Conservation (phyloP, 2,329 filamentous ascomycete genomes). For the Microsporum canis region DNA sequence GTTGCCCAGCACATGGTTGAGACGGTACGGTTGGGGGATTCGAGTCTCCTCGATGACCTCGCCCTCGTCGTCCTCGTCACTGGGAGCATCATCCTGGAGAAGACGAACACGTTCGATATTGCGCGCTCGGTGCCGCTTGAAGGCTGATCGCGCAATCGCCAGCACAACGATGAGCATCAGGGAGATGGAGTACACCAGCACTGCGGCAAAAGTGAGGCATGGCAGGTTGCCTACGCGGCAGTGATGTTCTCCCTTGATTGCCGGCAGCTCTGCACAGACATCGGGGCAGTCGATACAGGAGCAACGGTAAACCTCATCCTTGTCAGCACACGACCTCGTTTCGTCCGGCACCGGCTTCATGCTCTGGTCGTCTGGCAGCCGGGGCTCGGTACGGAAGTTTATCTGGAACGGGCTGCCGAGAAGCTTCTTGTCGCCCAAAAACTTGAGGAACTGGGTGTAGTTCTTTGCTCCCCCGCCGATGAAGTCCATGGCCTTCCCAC, state of each 20-base stretch:
- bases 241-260: slow-evolving; percentile 55
- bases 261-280: slow-evolving; percentile 71
- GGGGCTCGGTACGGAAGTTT: slow-evolving; percentile 60
- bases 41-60: slow-evolving; percentile 65
- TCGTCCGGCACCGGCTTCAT: slow-evolving; percentile 63
- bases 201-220: slow-evolving; percentile 84
- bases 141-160: slow-evolving; percentile 63
- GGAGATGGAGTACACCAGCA: slow-evolving; percentile 71
- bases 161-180: slow-evolving; percentile 55
- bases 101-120: slow-evolving; percentile 76
- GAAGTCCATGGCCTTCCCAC: slow-evolving; percentile 85
- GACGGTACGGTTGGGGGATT: slow-evolving; percentile 64
- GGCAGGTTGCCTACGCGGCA: slow-evolving; percentile 83
- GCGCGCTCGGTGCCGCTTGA: slow-evolving; percentile 58
- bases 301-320: slow-evolving; percentile 74
- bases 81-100: slow-evolving; percentile 69
- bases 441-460: slow-evolving; percentile 76
- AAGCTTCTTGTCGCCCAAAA: slow-evolving; percentile 83
- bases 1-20: slow-evolving; percentile 73
- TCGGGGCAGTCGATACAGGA: slow-evolving; percentile 86
- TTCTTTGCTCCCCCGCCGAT: slow-evolving; percentile 93
- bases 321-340: slow-evolving; percentile 79
- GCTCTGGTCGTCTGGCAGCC: slow-evolving; percentile 49
- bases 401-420: slow-evolving; percentile 93
- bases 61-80: slow-evolving; percentile 89